These are phyloP conservation scores for Podaxis pistillaris DNA, from an alignment of 768 basidiomycete genomes.

Conservation along the genomic window DNA sequence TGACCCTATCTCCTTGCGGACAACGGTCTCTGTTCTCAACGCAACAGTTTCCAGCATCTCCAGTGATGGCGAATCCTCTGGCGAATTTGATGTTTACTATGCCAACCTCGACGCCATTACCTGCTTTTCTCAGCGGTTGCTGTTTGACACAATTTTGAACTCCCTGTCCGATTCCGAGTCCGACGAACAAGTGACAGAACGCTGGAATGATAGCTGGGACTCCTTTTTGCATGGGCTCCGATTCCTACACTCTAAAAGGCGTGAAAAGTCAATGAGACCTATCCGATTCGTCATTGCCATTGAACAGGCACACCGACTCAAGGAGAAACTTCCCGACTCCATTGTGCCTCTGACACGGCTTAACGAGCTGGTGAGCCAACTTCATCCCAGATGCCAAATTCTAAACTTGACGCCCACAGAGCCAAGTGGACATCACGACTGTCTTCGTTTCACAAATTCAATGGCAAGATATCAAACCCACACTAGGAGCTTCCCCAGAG, in stretches of 20 bases:
- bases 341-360: constrained; percentile 71
- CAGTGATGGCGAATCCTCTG: constrained; percentile 16
- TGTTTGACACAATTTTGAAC: constrained; percentile 70
- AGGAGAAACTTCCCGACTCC: constrained; percentile 59
- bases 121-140: constrained; percentile 58
- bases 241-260: constrained; percentile 27
- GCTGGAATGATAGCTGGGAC: constrained; percentile 68
- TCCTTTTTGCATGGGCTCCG: constrained; percentile 68
- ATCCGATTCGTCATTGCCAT: constrained; percentile 58
- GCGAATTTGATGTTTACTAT: constrained; percentile 31
- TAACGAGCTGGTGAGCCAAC: constrained; percentile 55
- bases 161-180: constrained; percentile 53
- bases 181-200: constrained; percentile 46
- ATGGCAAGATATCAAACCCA: constrained; percentile 75
- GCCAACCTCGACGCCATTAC: constrained; percentile 54
- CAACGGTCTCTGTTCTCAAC: constrained; percentile 44
- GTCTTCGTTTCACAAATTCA: constrained; percentile 62
- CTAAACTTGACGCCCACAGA: constrained; percentile 4
- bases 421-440: constrained; percentile 48
- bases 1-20: constrained; percentile 49
- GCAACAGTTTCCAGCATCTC: constrained; percentile 18
- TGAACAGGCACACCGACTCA: constrained; percentile 67
- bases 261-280: constrained; percentile 22
- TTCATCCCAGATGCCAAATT: background rate
- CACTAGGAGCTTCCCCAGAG: constrained; percentile 67